Base-by-base conservation (phyloP, 352 stramenopile species). In the Pythium myriotylum region DNA sequence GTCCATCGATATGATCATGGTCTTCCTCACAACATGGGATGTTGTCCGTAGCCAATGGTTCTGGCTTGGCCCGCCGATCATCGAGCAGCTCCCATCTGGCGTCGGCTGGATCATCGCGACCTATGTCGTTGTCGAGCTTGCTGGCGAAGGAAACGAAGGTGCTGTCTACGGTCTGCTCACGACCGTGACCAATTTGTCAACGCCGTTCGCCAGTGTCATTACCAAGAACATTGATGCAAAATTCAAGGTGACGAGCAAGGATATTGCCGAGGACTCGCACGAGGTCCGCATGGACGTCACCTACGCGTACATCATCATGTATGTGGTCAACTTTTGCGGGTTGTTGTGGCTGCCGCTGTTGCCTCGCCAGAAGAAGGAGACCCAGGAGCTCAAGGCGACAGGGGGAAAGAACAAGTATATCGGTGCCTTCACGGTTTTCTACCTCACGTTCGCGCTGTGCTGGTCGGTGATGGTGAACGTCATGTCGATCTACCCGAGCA, bases 161-260 rank as follows among this genome's bases (percentile, higher is more conserved):
- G 70, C 73, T n/a, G 62, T 77, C 17, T 79, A 78, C 54, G 74
- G 70, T 19, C 72, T 86, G 9, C 62, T 80, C 41, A 78, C 76
- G 2, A 84, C 74, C 1, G 58, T 81, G 10, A 60, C 56, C 2
- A 80, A 84, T 54, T 22, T 81, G 23, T 59, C 70, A 7, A 50
- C 54, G 0, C 76, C 76, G 17, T 76, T 84, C 22, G 75, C 73
- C 0, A 54, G 43, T 7, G 47, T 68, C 2, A n/a, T 79, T 22
- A 65, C 67, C 16, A 72, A 71, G 9, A 55, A 67, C 14, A 70
- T 84, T n/a, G 54, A 76, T 39, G 45, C 46, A 7, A 58, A 56
- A 42, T 78, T 81, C 47, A 45, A 75, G 19, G 35, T 84, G 26
- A 70, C 60, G 8, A 74, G 68, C 19, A 59, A 60, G 12, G 66